phyloP scores from a whole-genome alignment of 2,329 filamentous ascomycete genomes.

The Lachnellula cervina region DNA sequence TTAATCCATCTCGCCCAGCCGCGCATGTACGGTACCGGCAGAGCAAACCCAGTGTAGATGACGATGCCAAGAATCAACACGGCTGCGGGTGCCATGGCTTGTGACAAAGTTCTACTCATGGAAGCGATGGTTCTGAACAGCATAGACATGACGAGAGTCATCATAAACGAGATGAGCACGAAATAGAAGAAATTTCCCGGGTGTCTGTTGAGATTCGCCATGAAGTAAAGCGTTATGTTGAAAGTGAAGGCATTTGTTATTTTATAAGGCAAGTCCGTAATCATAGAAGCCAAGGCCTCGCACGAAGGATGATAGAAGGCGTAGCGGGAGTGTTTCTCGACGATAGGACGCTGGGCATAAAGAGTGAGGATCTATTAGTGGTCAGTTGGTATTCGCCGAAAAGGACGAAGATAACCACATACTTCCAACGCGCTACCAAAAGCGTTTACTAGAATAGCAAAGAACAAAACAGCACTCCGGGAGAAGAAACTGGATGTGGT shows the following conservation, averaged over 20 bases:
- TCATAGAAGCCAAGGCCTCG: constrained; percentile 80
- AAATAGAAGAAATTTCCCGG: constrained; percentile 81
- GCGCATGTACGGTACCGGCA: constrained; percentile 57
- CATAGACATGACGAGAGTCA: constrained; percentile 63
- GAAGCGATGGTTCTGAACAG: constrained; percentile 77
- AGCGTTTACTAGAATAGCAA: constrained; percentile 60
- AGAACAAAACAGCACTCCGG: constrained; percentile 60
- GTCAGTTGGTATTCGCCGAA: constrained; percentile 61
- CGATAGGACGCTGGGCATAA: constrained; percentile 82
- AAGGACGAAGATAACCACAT: constrained; percentile 54
- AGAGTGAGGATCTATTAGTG: constrained; percentile 60
- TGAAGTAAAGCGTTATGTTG: constrained; percentile 81
- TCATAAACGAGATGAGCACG: constrained; percentile 26
- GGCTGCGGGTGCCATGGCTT: constrained; percentile 56
- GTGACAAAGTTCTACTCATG: constrained; percentile 63
- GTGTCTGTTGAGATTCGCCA: constrained; percentile 64
- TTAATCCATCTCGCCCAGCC: constrained; percentile 79
- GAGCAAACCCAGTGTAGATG: constrained; percentile 35
- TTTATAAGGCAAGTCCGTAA: constrained; percentile 83
- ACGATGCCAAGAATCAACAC: constrained; percentile 36
- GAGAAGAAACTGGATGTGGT: constrained; percentile 53
- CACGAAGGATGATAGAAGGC: constrained; percentile 87
- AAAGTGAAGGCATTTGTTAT: constrained; percentile 67
- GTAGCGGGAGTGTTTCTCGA: constrained; percentile 85
- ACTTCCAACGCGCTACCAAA: constrained; percentile 52